Evolutionary conservation across 495 filamentous ascomycete species (phyloP), one percentile per base, ranked within the genome.

Genomic region (Cercophora samala): DNA sequence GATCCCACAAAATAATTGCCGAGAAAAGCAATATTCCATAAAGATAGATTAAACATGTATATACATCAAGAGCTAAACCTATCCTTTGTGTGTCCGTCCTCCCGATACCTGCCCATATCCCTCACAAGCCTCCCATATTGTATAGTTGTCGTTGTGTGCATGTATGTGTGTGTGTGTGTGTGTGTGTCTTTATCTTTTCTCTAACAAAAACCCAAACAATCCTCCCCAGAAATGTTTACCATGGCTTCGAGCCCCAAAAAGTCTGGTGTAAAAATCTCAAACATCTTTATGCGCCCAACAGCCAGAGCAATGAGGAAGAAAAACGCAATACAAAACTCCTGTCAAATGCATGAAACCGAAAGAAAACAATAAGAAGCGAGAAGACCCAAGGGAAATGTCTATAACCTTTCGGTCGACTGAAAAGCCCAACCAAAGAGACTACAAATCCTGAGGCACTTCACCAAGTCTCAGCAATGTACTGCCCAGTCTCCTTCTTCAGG

Each of bases 401-500:
- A 32, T 32, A 32, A 32, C 29, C 29, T 32, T 8, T 32, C 29
- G 29, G 29, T n/a, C n/a, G n/a, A n/a, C 29, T 32, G 3, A 4
- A 32, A 4, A 3, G 29, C 29, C 29, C 29, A 32, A 32, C 46
- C 25, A 25, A 63, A 9, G n/a, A 54, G 21, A 58, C 46, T 9
- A 17, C 26, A 29, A 29, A 29, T 29, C 26, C 26, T 29, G 15
- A n/a, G 17, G 19, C 1, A 8, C 9, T 68, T 77, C 71, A 86
- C 84, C 84, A 86, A 15, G 84, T 92, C 81, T 93, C 92, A 62
- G 92, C 89, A 79, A 94, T 93, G 74, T 93, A 96, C 78, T 94
- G 91, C 1, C 91, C 91, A 11, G 83, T 90, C 62, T 92, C 89
- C 80, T 89, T 92, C 85, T 95, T 95, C 63, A 91, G 80, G 18